Conservation (phyloP, 257 asterid species). For the Linderniella brevidens region DNA sequence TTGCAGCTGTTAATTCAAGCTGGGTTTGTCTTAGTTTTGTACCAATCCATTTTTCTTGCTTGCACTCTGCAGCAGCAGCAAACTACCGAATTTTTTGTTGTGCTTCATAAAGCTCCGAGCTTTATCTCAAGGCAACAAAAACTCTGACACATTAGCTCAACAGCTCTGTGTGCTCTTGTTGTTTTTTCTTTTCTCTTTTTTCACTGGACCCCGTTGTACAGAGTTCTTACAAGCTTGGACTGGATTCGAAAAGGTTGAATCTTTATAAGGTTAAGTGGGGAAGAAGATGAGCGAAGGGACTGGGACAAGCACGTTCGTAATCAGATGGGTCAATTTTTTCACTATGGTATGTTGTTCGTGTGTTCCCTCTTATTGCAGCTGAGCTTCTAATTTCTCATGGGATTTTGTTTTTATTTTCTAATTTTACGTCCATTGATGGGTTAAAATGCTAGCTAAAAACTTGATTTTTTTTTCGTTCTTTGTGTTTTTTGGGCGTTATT, state of each 20-base stretch:
- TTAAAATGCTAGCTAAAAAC: neutral
- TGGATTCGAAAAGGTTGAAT: neutral
- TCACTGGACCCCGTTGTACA: too few relatives aligned
- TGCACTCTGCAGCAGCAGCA: neutral
- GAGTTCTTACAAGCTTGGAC: too few relatives aligned
- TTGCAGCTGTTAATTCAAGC: too few relatives aligned
- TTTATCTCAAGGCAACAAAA: neutral
- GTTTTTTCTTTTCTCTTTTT: too few relatives aligned
- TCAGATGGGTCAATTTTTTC: slow-evolving; percentile 77
- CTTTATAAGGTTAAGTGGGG: neutral
- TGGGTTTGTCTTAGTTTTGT: neutral
- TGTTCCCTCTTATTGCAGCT: slow-evolving; percentile 9
- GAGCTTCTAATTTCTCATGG: neutral
- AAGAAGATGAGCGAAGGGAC: slow-evolving; percentile 41
- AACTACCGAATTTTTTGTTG: neutral
- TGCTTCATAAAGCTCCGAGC: neutral
- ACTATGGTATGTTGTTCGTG: slow-evolving; percentile 38
- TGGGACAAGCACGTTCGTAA: slow-evolving; percentile 70
- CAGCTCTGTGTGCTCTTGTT: neutral
- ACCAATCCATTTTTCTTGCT: neutral
- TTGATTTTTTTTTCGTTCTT: too few relatives aligned
- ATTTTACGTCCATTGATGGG: slow-evolving; percentile 4
- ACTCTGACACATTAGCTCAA: neutral
- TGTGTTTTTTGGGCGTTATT: too few relatives aligned
- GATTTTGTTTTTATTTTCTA: neutral